A percentile compares a stretch with the other conserved stretches of the same genome.
These are phyloP conservation scores for Colletotrichum theobromicola DNA, from an alignment of 2,329 filamentous ascomycete species.

Conservation along the genomic window DNA sequence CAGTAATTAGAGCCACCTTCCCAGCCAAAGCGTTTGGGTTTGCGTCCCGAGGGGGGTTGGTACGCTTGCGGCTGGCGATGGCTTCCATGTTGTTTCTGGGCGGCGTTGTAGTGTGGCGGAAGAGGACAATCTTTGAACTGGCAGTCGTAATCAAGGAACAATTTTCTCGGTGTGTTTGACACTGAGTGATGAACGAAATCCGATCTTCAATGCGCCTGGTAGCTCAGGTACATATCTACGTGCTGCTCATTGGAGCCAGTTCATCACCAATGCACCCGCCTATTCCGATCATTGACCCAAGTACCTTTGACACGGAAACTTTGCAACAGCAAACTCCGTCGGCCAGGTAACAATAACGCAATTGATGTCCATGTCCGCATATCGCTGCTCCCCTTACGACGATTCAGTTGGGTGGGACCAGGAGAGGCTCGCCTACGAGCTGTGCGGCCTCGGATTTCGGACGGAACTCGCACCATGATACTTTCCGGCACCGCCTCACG, in stretches of 20 bases:
- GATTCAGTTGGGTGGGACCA: background rate
- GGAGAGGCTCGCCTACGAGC: background rate
- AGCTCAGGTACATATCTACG: background rate
- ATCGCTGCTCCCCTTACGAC: background rate
- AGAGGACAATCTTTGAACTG: background rate
- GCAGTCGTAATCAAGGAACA: background rate
- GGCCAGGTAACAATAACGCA: no score
- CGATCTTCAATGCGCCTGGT: background rate
- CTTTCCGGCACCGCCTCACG: background rate
- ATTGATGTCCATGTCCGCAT: no score
- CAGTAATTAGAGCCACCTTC: slow-evolving; percentile 59
- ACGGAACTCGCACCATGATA: background rate
- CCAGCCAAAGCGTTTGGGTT: background rate
- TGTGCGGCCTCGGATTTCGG: background rate
- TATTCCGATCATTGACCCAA: background rate
- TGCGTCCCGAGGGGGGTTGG: background rate
- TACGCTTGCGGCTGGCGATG: background rate
- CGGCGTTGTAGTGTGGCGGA: background rate
- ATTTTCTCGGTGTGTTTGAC: background rate
- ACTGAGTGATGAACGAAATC: background rate
- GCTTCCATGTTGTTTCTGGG: background rate
- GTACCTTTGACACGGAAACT: background rate
- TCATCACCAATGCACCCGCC: background rate
- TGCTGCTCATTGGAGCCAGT: no score
- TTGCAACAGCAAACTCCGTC: background rate